phyloP scores from a whole-genome alignment of 805 yeast genomes.

The Hanseniaspora occidentalis region DNA sequence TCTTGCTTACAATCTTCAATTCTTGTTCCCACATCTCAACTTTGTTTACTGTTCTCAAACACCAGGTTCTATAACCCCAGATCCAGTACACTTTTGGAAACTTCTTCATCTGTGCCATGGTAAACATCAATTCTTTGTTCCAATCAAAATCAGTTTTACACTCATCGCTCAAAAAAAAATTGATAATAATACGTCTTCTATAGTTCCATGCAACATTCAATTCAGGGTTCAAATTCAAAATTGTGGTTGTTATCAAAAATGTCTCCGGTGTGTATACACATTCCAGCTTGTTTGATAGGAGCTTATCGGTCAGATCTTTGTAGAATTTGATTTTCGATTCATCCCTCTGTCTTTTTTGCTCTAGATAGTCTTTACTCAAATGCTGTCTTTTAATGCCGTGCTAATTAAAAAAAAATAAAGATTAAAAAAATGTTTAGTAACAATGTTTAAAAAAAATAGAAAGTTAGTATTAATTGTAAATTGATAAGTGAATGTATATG shows the following conservation, averaged over 20 bases:
- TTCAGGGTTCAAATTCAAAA: slow-evolving; percentile 65
- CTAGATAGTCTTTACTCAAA: slow-evolving; percentile 42
- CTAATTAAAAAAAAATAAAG: slow-evolving; percentile 23
- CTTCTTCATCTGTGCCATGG: slow-evolving; percentile 42
- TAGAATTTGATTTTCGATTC: slow-evolving; percentile 47
- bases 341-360: slow-evolving; percentile 44
- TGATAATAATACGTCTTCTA: slow-evolving; percentile 55
- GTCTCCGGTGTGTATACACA: slow-evolving; percentile 25
- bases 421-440: too few species aligned
- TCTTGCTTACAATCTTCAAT: slow-evolving; percentile 50
- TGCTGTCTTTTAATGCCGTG: slow-evolving; percentile 61
- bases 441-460: too few species aligned
- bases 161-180: slow-evolving; percentile 17
- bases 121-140: slow-evolving; percentile 49
- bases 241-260: slow-evolving; percentile 38
- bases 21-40: slow-evolving; percentile 54
- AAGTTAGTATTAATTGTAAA: too few species aligned
- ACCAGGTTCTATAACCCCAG: slow-evolving; percentile 90
- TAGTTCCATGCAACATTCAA: slow-evolving; percentile 84
- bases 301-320: slow-evolving; percentile 29
- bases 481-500: too few species aligned
- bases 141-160: slow-evolving; percentile 10
- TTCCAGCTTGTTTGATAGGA: slow-evolving; percentile 27
- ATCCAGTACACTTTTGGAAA: slow-evolving; percentile 94
- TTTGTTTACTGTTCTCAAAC: slow-evolving; percentile 37